These are phyloP conservation scores for Zygoascus hellenicus DNA, from an alignment of 1,139 yeast species.

Conservation along the genomic window DNA sequence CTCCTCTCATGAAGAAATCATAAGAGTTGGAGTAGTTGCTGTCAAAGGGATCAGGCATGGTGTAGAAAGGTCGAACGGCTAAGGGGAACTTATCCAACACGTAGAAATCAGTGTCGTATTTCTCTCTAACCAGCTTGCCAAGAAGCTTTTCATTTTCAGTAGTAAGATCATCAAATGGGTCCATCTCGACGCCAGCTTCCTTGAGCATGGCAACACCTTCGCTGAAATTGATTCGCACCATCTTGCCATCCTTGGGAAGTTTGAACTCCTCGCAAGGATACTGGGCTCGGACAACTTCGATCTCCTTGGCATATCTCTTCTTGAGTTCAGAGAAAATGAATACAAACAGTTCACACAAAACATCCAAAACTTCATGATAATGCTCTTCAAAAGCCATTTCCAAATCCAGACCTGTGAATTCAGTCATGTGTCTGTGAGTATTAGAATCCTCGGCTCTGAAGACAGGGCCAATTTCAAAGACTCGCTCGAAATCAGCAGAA, in stretches of 20 bases:
- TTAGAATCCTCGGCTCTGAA: slow-evolving; percentile 98
- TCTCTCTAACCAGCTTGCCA: slow-evolving; percentile 87
- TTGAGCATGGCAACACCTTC: slow-evolving; percentile 86
- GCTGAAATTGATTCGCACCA: slow-evolving; percentile 83
- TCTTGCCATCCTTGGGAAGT: slow-evolving; percentile 65
- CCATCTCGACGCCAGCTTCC: slow-evolving; percentile 73
- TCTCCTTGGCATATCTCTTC: slow-evolving; percentile 71
- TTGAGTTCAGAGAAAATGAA: slow-evolving; percentile 83
- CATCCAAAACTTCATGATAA: slow-evolving; percentile 88
- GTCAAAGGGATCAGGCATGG: slow-evolving; percentile 96
- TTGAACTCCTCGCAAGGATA: slow-evolving; percentile 97
- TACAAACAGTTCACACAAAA: slow-evolving; percentile 77
- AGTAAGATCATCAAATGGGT: slow-evolving; percentile 80
- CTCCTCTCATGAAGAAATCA: slow-evolving; percentile 99
- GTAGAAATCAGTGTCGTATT: slow-evolving; percentile 95
- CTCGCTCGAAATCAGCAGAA: slow-evolving; percentile 95
- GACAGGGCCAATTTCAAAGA: slow-evolving; percentile 94
- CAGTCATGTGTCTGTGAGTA: slow-evolving; percentile 99
- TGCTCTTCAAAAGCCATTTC: slow-evolving; percentile 99
- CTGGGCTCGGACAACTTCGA: slow-evolving; percentile 85
- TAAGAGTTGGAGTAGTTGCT: slow-evolving; percentile 81
- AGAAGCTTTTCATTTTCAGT: slow-evolving; percentile 92
- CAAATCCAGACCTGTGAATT: slow-evolving; percentile 92
- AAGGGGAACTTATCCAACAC: slow-evolving; percentile 97
- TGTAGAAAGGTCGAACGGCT: slow-evolving; percentile 94